phyloP scores from a whole-genome alignment of 352 stramenopile genomes.

The Globisporangium radiosum region DNA sequence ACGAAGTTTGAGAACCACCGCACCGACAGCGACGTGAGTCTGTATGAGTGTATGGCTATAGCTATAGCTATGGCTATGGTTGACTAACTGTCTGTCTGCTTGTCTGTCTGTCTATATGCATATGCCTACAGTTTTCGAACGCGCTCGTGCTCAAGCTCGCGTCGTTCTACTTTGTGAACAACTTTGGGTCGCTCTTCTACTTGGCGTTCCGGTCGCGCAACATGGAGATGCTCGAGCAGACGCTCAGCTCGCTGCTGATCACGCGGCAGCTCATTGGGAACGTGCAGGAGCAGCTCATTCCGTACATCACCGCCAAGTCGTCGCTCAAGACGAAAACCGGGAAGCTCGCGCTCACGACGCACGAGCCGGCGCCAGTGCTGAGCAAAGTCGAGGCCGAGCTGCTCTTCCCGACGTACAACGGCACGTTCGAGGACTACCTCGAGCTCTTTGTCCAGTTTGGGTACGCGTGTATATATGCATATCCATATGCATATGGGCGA shows the following conservation, averaged over 20 bases:
- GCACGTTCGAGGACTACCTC: slow-evolving; percentile 92
- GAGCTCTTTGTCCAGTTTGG: slow-evolving; percentile 91
- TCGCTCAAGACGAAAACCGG: slow-evolving; percentile 79
- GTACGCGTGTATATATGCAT: slow-evolving; percentile 40
- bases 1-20: slow-evolving; percentile 93
- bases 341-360: slow-evolving; percentile 59
- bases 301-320: slow-evolving; percentile 71
- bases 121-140: slow-evolving; percentile 67
- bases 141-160: slow-evolving; percentile 97
- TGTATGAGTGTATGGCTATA: neutral
- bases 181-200: slow-evolving; percentile 96
- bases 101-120: neutral
- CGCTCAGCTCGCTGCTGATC: slow-evolving; percentile 78
- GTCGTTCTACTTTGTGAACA: slow-evolving; percentile 97
- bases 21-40: slow-evolving; percentile 77
- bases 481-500: too few relatives aligned
- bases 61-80: too few relatives aligned
- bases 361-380: slow-evolving; percentile 40
- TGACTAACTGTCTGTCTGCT: neutral
- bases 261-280: slow-evolving; percentile 79
- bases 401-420: slow-evolving; percentile 75
- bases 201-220: slow-evolving; percentile 89
- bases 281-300: slow-evolving; percentile 71
- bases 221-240: slow-evolving; percentile 88
- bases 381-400: slow-evolving; percentile 75